These are phyloP conservation scores for Phytophthora boehmeriae DNA, from an alignment of 352 stramenopile genomes.

Conservation along the genomic window DNA sequence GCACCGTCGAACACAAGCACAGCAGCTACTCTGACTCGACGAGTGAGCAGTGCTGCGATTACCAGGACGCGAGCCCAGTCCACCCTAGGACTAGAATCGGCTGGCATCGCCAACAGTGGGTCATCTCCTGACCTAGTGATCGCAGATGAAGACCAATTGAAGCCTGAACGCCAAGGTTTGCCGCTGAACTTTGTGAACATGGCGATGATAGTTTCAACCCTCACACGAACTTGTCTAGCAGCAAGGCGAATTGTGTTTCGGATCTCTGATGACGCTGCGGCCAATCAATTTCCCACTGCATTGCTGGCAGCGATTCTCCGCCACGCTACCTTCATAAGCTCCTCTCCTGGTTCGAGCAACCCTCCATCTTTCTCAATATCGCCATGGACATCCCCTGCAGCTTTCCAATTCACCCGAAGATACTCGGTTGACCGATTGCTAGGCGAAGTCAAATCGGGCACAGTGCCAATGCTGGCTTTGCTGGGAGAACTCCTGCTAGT, in stretches of 20 bases:
- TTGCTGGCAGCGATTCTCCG: slow-evolving; percentile 52
- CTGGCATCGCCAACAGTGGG: neutral
- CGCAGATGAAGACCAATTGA: neutral
- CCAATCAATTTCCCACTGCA: slow-evolving; percentile 40
- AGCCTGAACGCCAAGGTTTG: slow-evolving; percentile 9
- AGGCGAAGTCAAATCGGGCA: slow-evolving; percentile 39
- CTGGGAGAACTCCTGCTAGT: slow-evolving; percentile 65
- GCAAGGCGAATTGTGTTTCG: slow-evolving; percentile 53
- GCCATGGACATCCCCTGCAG: slow-evolving; percentile 41
- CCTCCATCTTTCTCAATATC: neutral
- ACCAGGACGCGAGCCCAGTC: slow-evolving; percentile 8
- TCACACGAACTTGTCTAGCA: slow-evolving; percentile 32
- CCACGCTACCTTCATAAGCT: slow-evolving; percentile 38
- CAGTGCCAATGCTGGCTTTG: slow-evolving; percentile 42
- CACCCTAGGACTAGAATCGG: slow-evolving; percentile 2
- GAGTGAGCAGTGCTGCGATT: slow-evolving; percentile 4
- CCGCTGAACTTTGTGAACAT: slow-evolving; percentile 6
- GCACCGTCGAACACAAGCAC: neutral
- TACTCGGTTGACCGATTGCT: slow-evolving; percentile 57
- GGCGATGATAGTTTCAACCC: slow-evolving; percentile 20
- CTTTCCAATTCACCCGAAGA: slow-evolving; percentile 48
- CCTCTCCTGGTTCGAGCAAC: slow-evolving; percentile 9
- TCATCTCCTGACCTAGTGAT: neutral
- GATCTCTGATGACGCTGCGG: slow-evolving; percentile 35
- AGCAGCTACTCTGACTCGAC: neutral